Base-by-base conservation (phyloP, 23 red algal species). In the Gracilaria domingensis region DNA sequence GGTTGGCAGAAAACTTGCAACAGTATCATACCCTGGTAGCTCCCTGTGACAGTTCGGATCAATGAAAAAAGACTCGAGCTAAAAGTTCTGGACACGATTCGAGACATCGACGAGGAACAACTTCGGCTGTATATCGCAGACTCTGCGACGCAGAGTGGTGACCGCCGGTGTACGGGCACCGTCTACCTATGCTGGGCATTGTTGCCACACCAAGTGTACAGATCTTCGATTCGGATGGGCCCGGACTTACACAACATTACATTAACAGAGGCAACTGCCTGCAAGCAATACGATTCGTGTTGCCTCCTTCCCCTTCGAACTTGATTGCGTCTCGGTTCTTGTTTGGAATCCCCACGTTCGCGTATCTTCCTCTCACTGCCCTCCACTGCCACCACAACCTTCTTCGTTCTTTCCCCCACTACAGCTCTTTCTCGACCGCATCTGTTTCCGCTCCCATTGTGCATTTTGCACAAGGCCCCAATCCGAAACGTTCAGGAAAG, bases 241-340 rank as follows among this genome's bases (percentile, higher is more conserved):
- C 1, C 2, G 62, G 62, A 11, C 62, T 67, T 67, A 67, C 62
- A 67, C 28, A 67, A 17, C 16, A 8, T 12, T 64, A 4, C n/a
- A 6, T 21, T 33, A 34, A 33, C 26, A 29, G 33, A 36, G 33
- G 33, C 9, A 12, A 33, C 9, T 32, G 62, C 33, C 62, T 67
- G 33, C 62, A 67, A 67, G 62, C 62, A 67, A 67, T 55, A 55
- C 51, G 51, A 55, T 55, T 55, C 51, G 51, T 55, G 51, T 55
- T 67, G 32, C 28, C 33, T 25, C 17, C 62, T 25, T 67, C 17
- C 62, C 28, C 62, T 25, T 67, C 33, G 16, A 67, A 30, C 62
- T 67, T 67, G 62, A 67, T 67, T 67, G 62, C 62, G 33, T 29
- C 20, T 30, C 33, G 12, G 3, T 67, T 30, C 28, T 2, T 4